Evolutionary conservation across 352 stramenopile genomes (phyloP).

Genomic region (Pelagophyceae sp.): DNA sequence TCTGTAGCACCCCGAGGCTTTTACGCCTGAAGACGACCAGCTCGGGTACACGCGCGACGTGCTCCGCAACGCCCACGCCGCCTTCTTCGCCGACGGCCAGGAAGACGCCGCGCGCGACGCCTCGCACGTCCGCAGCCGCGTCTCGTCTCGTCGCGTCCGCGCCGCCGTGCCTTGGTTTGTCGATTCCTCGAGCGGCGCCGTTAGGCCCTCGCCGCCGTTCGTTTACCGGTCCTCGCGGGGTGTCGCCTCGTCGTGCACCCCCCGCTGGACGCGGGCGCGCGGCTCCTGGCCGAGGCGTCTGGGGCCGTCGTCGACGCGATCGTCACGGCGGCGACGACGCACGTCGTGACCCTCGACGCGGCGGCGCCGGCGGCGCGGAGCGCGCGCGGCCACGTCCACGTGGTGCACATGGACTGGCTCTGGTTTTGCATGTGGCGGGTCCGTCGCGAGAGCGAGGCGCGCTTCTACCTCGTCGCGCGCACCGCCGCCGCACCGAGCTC

Average conservation of each 20-base stretch:
- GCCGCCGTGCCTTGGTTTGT: no score
- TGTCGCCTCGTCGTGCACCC: background rate
- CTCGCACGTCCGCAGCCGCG: no score
- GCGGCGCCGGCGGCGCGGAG: background rate
- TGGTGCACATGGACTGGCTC: constrained; percentile 5
- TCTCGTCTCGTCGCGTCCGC: no score
- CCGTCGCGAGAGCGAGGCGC: background rate
- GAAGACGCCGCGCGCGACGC: no score
- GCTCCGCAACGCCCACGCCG: background rate
- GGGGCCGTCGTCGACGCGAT: background rate
- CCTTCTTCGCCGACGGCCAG: background rate
- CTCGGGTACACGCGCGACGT: background rate
- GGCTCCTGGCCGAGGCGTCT: background rate
- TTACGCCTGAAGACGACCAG: no score
- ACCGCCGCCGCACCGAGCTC: no score
- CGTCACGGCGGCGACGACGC: background rate
- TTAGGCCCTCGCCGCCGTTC: background rate
- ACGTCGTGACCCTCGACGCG: background rate
- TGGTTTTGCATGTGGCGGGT: constrained; percentile 4
- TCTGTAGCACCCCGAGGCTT: no score
- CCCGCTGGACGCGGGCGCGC: background rate
- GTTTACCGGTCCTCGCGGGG: background rate
- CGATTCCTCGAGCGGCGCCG: background rate
- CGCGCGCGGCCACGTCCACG: background rate
- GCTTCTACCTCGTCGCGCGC: background rate